Conservation (phyloP, 2,329 filamentous ascomycete genomes). For the Penicillium sp. region DNA sequence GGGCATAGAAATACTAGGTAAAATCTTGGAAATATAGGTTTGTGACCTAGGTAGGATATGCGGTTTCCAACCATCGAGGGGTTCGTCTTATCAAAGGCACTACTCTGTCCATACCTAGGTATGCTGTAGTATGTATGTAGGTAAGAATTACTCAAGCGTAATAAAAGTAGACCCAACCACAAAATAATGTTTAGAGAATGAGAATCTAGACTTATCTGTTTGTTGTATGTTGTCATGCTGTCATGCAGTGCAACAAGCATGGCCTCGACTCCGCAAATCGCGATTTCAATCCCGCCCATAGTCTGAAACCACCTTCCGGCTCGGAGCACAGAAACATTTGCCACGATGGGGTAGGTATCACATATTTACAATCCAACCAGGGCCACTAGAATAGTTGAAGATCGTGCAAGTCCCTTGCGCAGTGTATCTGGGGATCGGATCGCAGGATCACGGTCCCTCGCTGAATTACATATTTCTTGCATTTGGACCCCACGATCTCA, state of each 20-base stretch:
- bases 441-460: constrained; percentile 11
- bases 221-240: background rate
- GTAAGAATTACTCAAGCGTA: background rate
- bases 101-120: background rate
- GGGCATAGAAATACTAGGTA: background rate
- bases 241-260: background rate
- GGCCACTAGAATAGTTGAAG: constrained; percentile 4
- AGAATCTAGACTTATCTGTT: background rate
- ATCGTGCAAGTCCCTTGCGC: constrained; percentile 22
- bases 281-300: background rate
- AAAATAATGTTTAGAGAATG: background rate
- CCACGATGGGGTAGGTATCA: background rate
- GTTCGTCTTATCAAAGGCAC: background rate
- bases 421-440: constrained; percentile 9
- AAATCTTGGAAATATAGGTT: too few species aligned
- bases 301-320: background rate
- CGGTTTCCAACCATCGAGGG: background rate
- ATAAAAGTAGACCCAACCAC: background rate
- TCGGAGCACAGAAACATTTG: background rate
- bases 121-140: background rate
- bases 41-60: background rate
- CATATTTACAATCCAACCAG: constrained; percentile 10
- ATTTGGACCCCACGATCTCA: constrained; percentile 1
- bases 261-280: constrained; percentile 1
- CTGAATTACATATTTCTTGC: constrained; percentile 6